phyloP scores from a whole-genome alignment of 495 filamentous ascomycete genomes.

The Cercophora samala region DNA sequence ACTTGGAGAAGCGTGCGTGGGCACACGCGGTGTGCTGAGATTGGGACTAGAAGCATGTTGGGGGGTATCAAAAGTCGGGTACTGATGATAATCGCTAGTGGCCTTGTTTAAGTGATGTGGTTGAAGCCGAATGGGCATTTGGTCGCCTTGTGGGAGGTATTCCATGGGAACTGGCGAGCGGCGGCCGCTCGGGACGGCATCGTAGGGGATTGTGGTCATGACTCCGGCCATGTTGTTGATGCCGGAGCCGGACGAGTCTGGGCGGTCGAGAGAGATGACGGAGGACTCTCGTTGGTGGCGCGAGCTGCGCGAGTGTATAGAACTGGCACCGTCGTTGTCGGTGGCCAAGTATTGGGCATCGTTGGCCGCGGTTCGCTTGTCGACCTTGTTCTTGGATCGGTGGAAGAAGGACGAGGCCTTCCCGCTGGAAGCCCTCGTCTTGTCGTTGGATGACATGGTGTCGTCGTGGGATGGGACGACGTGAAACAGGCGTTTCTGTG shows the following conservation, averaged over 20 bases:
- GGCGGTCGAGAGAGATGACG: conserved; percentile 67
- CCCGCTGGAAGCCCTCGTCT: conserved; percentile 76
- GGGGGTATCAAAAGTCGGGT: conserved; percentile 64
- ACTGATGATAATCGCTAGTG: conserved; percentile 82
- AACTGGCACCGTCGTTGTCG: conserved; percentile 51
- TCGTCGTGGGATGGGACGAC: conserved; percentile 25
- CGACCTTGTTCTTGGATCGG: conserved; percentile 70
- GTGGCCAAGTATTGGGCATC: conserved; percentile 48
- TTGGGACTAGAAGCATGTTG: conserved; percentile 52
- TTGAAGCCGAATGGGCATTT: conserved; percentile 61
- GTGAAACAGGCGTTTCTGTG: conserved; percentile 33
- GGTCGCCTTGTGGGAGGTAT: conserved; percentile 67
- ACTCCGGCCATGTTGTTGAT: conserved; percentile 78
- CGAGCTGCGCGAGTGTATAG: conserved; percentile 68
- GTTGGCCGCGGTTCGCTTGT: conserved; percentile 57
- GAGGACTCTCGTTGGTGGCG: conserved; percentile 77
- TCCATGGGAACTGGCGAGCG: conserved; percentile 72
- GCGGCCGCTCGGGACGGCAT: conserved; percentile 64
- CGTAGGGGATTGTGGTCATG: conserved; percentile 87
- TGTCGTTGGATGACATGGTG: conserved; percentile 64
- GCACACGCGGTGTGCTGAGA: conserved; percentile 64
- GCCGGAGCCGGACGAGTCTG: conserved; percentile 46
- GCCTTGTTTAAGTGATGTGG: conserved; percentile 79
- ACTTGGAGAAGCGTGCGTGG: conserved; percentile 50
- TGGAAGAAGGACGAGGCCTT: conserved; percentile 75